These are phyloP conservation scores for Isabelozyma rhagii DNA, from an alignment of 805 yeast species.

Conservation along the genomic window DNA sequence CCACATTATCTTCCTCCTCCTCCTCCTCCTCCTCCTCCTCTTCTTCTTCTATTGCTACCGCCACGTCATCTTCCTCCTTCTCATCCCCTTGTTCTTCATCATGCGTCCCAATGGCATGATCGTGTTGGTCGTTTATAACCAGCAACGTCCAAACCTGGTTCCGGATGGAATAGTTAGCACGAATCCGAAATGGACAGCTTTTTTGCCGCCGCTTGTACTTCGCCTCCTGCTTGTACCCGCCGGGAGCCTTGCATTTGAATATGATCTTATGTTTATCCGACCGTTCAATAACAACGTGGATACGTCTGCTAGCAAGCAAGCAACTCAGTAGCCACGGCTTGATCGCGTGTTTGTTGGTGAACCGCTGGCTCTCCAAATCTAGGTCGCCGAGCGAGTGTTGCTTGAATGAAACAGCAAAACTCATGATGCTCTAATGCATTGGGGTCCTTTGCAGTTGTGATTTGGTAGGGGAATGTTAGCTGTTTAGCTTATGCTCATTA, in stretches of 20 bases:
- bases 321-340: constrained; percentile 58
- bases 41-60: neutral
- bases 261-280: constrained; percentile 60
- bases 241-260: constrained; percentile 52
- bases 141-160: constrained; percentile 57
- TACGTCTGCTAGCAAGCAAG: constrained; percentile 46
- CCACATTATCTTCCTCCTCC: neutral
- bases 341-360: constrained; percentile 43
- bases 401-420: neutral
- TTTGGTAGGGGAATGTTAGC: no score
- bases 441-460: no score
- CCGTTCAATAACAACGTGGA: constrained; percentile 58
- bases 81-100: neutral
- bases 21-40: neutral
- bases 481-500: neutral
- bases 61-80: neutral
- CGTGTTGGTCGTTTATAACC: constrained; percentile 57
- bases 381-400: constrained; percentile 24
- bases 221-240: constrained; percentile 1
- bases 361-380: constrained; percentile 16
- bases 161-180: constrained; percentile 59
- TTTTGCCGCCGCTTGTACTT: constrained; percentile 17
- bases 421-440: neutral
- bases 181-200: constrained; percentile 60
- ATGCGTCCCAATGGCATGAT: constrained; percentile 32